These are phyloP conservation scores for Poronia punctata DNA, from an alignment of 495 filamentous ascomycete genomes.

Conservation along the genomic window DNA sequence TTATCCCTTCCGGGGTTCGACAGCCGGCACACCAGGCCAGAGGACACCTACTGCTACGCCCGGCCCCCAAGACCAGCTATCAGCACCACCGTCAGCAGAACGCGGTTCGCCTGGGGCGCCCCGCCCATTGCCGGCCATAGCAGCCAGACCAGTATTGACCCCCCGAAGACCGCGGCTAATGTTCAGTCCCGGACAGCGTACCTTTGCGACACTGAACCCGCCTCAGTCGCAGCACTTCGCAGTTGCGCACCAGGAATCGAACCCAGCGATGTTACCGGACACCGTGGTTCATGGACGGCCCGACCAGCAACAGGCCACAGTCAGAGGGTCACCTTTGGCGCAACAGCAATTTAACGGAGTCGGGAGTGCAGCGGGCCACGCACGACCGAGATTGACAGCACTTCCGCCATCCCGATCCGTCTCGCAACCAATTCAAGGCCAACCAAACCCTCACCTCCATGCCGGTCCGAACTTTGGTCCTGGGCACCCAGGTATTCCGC, in stretches of 20 bases:
- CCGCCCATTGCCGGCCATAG: conserved; percentile 30
- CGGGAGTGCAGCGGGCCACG: conserved; percentile 24
- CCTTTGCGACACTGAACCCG: conserved; percentile 38
- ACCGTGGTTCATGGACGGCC: conserved; percentile 13
- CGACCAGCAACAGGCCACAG: conserved; percentile 18
- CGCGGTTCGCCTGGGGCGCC: conserved; percentile 34
- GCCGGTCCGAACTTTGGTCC: not conserved
- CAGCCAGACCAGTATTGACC: conserved; percentile 51
- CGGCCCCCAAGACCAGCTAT: conserved; percentile 22
- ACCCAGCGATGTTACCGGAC: conserved; percentile 13
- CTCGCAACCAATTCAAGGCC: conserved; percentile 33
- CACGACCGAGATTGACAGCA: conserved; percentile 25
- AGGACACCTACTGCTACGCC: too few species aligned
- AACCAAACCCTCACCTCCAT: conserved; percentile 15
- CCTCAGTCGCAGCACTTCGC: conserved; percentile 35
- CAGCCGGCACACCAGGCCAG: conserved; percentile 20
- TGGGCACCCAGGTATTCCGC: conserved; percentile 15
- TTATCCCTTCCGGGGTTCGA: conserved; percentile 22
- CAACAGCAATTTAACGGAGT: conserved; percentile 26
- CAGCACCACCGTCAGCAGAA: conserved; percentile 23
- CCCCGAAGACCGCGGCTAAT: conserved; percentile 55
- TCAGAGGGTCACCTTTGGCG: conserved; percentile 29
- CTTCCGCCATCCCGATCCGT: conserved; percentile 29
- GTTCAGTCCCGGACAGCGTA: conserved; percentile 37
- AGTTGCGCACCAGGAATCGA: conserved; percentile 27